A percentile compares a stretch with the other conserved stretches of the same genome.
phyloP scores from a whole-genome alignment of 129 eudicot genomes.

The carrot (Daucus carota) region DH1_v3.0 NC_030388.2:23643001-23643500 shows the following conservation, averaged over 20 bases:
- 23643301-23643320: background rate
- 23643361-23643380: constrained; percentile 56
- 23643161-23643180: background rate
- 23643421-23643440: constrained; percentile 67
- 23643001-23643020: no score
- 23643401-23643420: constrained; percentile 53
- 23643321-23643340: background rate
- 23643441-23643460: constrained; percentile 57
- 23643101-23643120: no score
- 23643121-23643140: background rate
- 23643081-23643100: no score
- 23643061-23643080: no score
- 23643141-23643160: background rate
- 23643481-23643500: background rate
- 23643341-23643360: constrained; percentile 34
- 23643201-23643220: no score
- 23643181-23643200: background rate
- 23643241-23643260: background rate
- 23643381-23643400: constrained; percentile 62
- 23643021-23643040: no score
- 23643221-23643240: background rate
- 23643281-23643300: background rate
- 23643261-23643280: background rate
- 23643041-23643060: no score
- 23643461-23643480: constrained; percentile 15